phyloP scores from a whole-genome alignment of 805 yeast genomes.

The Dipodascus albidus region DNA sequence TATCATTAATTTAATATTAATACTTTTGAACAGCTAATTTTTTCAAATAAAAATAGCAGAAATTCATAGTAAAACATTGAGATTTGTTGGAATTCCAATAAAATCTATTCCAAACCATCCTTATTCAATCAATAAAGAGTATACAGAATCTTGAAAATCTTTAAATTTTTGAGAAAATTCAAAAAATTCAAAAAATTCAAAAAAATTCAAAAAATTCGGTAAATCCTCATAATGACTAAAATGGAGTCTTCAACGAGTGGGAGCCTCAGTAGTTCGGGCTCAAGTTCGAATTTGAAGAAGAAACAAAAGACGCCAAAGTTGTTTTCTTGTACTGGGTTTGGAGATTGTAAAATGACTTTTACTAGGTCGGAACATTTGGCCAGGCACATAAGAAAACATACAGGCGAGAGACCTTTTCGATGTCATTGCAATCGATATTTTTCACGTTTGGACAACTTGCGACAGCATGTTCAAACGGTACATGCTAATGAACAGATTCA shows the following conservation, averaged over 20 bases:
- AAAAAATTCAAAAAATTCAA: too few relatives aligned
- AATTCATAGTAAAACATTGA: too few relatives aligned
- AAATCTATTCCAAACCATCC: too few relatives aligned
- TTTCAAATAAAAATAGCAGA: too few relatives aligned
- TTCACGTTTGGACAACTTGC: slow-evolving; percentile 72
- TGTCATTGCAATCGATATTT: slow-evolving; percentile 72
- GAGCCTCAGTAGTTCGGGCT: background rate
- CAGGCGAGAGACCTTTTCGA: slow-evolving; percentile 88
- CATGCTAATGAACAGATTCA: slow-evolving; percentile 39
- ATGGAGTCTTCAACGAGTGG: background rate
- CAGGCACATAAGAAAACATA: slow-evolving; percentile 83
- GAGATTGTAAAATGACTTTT: slow-evolving; percentile 79
- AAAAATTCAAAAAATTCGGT: too few relatives aligned
- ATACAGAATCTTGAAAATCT: too few relatives aligned
- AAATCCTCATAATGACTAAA: too few relatives aligned
- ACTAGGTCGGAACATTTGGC: slow-evolving; percentile 89
- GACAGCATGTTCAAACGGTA: slow-evolving; percentile 86
- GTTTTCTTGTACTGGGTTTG: slow-evolving; percentile 78
- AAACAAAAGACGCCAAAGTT: slow-evolving; percentile 30
- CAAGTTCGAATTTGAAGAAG: slow-evolving; percentile 4
- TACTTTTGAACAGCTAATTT: too few relatives aligned
- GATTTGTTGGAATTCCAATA: too few relatives aligned
- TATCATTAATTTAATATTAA: too few relatives aligned
- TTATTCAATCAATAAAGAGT: too few relatives aligned
- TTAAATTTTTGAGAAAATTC: background rate